Evolutionary conservation across 441 rosid genomes (phyloP), one percentile per base, ranked within the genome.

Genomic region (Brassica balearica): DNA sequence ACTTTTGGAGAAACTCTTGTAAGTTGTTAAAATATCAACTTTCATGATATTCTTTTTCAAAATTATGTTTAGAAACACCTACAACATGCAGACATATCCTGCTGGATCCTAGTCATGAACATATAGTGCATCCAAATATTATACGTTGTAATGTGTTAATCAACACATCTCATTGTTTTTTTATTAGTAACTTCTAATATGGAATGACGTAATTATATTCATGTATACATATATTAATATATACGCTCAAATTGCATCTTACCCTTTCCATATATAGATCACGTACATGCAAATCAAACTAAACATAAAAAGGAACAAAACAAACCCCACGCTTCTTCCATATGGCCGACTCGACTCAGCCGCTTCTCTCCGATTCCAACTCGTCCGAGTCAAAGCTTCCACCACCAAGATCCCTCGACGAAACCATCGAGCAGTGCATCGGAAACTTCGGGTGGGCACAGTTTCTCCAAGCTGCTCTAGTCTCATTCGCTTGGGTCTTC

Each of bases 401-500:
- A 51, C 80, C 75, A 20, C 64, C 75, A 63, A 79, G 62, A 22
- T 80, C 91, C 5, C 85, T 92, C 2, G 87, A 88, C 68, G 87
- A 86, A 55, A 69, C 72, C 0, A 87, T 88, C 6, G 97, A 92
- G 55, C 43, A 43, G 9, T 85, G 84, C 60, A 75, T 88, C 1
- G 88, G 83, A 77, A 80, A 80, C 61, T 88, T 87, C 14, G 81
- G 89, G 4, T 74, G 82, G 79, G 71, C 79, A 17, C 93, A 92
- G 68, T 82, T 92, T 70, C 6, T 88, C 15, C 93, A 88, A 75
- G 86, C 90, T 36, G n/a, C 82, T 22, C 61, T 91, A 8, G 87
- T 92, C 17, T 87, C 97, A 25, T 5, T 85, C 14, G 84, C 94
- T 23, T 83, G 89, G 88, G 38, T 83, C 71, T 91, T 92, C 34